A percentile compares a stretch with the other conserved stretches of the same genome.
phyloP scores from a whole-genome alignment of 495 filamentous ascomycete species.

The Aspergillus avenaceus region DNA sequence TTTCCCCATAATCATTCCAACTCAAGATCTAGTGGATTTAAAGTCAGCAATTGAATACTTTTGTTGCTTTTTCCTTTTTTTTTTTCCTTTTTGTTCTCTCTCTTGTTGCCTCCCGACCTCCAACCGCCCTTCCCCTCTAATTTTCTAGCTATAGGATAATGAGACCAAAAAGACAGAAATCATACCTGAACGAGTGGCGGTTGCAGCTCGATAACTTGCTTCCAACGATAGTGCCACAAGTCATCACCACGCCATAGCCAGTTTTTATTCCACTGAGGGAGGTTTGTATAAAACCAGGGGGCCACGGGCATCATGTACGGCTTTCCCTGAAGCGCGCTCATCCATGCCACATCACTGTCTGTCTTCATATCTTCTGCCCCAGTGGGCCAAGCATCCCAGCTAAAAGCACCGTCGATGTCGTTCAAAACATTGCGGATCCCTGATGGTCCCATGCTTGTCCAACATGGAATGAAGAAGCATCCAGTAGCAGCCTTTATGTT shows the following conservation, averaged over 20 bases:
- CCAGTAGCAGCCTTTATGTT: slow-evolving; percentile 47
- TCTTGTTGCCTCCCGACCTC: too few relatives aligned
- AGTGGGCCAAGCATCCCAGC: slow-evolving; percentile 73
- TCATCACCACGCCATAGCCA: slow-evolving; percentile 70
- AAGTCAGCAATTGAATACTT: too few relatives aligned
- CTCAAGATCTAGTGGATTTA: slow-evolving; percentile 32
- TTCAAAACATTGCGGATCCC: slow-evolving; percentile 41
- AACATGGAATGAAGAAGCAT: slow-evolving; percentile 59
- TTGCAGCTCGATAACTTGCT: slow-evolving; percentile 57
- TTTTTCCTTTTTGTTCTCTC: too few relatives aligned
- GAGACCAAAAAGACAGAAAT: too few relatives aligned
- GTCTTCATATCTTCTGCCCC: slow-evolving; percentile 51
- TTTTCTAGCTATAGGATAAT: too few relatives aligned
- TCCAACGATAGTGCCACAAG: slow-evolving; percentile 73
- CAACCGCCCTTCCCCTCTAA: too few relatives aligned
- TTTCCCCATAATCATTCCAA: slow-evolving; percentile 79
- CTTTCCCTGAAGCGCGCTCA: slow-evolving; percentile 47
- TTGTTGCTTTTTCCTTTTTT: too few relatives aligned
- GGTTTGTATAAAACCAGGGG: slow-evolving; percentile 72
- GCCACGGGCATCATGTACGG: slow-evolving; percentile 78
- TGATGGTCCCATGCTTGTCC: slow-evolving; percentile 54
- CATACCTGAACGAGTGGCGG: slow-evolving; percentile 62
- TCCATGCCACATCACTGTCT: slow-evolving; percentile 51
- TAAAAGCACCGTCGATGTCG: slow-evolving; percentile 59
- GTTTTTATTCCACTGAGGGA: slow-evolving; percentile 67